These are phyloP conservation scores for Myxozyma melibiosi DNA, from an alignment of 805 yeast genomes.

Conservation along the genomic window DNA sequence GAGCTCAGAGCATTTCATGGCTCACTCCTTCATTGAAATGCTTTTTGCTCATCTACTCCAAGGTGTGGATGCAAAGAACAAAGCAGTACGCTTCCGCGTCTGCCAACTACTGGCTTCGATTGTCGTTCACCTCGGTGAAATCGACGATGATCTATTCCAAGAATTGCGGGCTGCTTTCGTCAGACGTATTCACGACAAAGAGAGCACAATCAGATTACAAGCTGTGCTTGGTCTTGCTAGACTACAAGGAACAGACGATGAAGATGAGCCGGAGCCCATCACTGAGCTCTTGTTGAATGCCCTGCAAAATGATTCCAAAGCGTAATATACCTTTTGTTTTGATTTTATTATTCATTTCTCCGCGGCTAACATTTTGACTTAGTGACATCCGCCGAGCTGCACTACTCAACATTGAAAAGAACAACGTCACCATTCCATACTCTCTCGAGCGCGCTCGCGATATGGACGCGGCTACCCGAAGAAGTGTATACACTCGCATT, in stretches of 20 bases:
- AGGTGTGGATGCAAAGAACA: constrained; percentile 77
- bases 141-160: constrained; percentile 71
- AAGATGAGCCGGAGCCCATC: constrained; percentile 45
- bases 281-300: constrained; percentile 52
- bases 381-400: constrained; percentile 89
- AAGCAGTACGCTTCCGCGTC: constrained; percentile 75
- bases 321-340: too few species aligned
- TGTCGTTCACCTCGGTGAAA: constrained; percentile 70
- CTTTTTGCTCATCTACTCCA: constrained; percentile 68
- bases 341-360: background rate
- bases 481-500: constrained; percentile 68
- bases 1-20: constrained; percentile 46
- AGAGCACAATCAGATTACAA: constrained; percentile 75
- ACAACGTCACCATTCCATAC: constrained; percentile 54
- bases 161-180: constrained; percentile 61
- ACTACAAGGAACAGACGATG: constrained; percentile 63
- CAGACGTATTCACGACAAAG: constrained; percentile 65
- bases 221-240: constrained; percentile 79
- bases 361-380: background rate
- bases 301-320: constrained; percentile 74
- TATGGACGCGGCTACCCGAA: constrained; percentile 67
- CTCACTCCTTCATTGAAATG: constrained; percentile 58
- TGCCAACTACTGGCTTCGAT: constrained; percentile 73
- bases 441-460: constrained; percentile 84
- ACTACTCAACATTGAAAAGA: constrained; percentile 65